phyloP scores from a whole-genome alignment of 2,329 filamentous ascomycete genomes.

The Arthrobotrys musiformis region DNA sequence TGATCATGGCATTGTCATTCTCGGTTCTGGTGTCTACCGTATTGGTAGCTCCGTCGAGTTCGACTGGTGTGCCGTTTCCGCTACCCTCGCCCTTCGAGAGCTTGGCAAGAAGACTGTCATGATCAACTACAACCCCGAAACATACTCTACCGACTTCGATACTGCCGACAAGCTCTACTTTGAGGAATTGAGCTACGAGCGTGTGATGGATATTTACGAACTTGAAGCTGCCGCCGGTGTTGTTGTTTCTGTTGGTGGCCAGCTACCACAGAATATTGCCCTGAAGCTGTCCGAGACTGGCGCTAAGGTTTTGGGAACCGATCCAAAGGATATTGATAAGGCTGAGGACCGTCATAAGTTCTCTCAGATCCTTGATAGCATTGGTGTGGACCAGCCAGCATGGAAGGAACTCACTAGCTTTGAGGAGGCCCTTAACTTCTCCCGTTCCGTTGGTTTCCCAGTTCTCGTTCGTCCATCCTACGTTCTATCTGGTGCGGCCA shows the following conservation, averaged over 20 bases:
- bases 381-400: slow-evolving; percentile 93
- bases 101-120: slow-evolving; percentile 98
- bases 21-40: slow-evolving; percentile 95
- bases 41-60: slow-evolving; percentile 98
- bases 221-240: slow-evolving; percentile 85
- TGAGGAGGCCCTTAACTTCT: slow-evolving; percentile 86
- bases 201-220: slow-evolving; percentile 99
- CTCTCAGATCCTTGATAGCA: slow-evolving; percentile 95
- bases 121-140: slow-evolving; percentile 94
- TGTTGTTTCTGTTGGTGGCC: slow-evolving; percentile 94
- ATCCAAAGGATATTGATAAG: slow-evolving; percentile 95
- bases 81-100: slow-evolving; percentile 80
- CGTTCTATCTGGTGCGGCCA: slow-evolving; percentile 95
- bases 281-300: slow-evolving; percentile 91
- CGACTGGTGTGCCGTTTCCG: slow-evolving; percentile 96
- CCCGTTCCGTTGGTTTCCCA: slow-evolving; percentile 85
- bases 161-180: slow-evolving; percentile 93
- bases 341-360: slow-evolving; percentile 99
- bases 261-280: slow-evolving; percentile 97
- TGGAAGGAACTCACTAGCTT: slow-evolving; percentile 98
- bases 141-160: slow-evolving; percentile 84
- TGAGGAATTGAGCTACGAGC: slow-evolving; percentile 94
- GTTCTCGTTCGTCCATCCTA: slow-evolving; percentile 95
- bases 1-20: slow-evolving; percentile 86
- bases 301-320: slow-evolving; percentile 89